Conservation (phyloP, 352 stramenopile genomes). For the Phytophthora agathidicida region DNA sequence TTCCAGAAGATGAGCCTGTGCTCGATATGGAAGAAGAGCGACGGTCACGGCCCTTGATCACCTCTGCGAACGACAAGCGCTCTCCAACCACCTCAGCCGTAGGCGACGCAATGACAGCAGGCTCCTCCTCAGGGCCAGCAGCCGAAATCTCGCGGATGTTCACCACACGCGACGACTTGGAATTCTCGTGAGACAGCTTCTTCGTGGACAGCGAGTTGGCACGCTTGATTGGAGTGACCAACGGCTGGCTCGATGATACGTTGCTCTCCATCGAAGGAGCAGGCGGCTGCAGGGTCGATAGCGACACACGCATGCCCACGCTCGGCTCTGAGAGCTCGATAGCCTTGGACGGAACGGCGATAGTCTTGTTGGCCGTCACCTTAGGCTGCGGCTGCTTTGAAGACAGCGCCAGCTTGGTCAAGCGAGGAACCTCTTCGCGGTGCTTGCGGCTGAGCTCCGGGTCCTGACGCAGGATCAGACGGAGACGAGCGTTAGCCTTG, state of each 20-base stretch:
- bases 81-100: conserved; percentile 42
- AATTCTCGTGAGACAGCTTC: conserved; percentile 48
- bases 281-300: conserved; percentile 56
- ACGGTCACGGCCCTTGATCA: conserved; percentile 52
- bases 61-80: conserved; percentile 54
- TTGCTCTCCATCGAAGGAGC: conserved; percentile 35
- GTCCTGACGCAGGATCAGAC: conserved; percentile 84
- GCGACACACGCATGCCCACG: conserved; percentile 51
- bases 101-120: conserved; percentile 33
- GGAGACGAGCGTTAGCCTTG: conserved; percentile 84
- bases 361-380: conserved; percentile 47
- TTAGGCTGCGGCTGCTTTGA: conserved; percentile 72
- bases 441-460: conserved; percentile 85
- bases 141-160: conserved; percentile 70
- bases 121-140: conserved; percentile 44
- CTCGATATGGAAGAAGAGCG: conserved; percentile 56
- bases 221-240: conserved; percentile 60
- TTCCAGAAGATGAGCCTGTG: conserved; percentile 33
- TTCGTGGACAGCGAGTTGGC: conserved; percentile 66
- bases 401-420: conserved; percentile 81
- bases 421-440: conserved; percentile 81
- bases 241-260: conserved; percentile 20
- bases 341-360: conserved; percentile 34
- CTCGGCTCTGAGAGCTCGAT: conserved; percentile 51
- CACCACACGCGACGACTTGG: conserved; percentile 77